Percentiles rank a stretch among this genome's conserved stretches.
phyloP scores from a whole-genome alignment of 1,139 yeast genomes.

The Kodamaea sp. region DNA sequence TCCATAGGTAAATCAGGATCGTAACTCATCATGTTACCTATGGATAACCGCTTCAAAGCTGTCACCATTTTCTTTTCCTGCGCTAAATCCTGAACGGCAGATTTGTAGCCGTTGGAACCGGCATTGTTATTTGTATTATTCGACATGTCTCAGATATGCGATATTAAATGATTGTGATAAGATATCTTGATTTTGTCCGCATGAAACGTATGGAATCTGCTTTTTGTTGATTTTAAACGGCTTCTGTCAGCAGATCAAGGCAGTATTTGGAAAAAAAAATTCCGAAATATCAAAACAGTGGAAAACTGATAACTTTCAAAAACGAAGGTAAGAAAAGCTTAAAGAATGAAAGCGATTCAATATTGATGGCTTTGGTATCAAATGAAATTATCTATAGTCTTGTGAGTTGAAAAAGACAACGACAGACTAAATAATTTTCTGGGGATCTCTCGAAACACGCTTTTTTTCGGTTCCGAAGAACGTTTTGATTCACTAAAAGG shows the following conservation, averaged over 20 bases:
- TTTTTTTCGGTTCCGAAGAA: too few relatives aligned
- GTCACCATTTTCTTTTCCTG: conserved; percentile 59
- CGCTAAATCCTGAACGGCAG: conserved; percentile 49
- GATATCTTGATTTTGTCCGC: background rate
- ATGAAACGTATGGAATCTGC: background rate
- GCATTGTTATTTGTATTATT: conserved; percentile 4
- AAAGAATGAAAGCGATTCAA: too few relatives aligned
- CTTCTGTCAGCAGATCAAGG: background rate
- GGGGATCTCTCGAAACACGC: too few relatives aligned
- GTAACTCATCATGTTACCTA: conserved; percentile 50
- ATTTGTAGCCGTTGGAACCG: conserved; percentile 23
- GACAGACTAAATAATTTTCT: too few relatives aligned
- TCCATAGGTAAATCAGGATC: conserved; percentile 55
- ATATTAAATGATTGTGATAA: background rate
- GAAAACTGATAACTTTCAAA: too few relatives aligned
- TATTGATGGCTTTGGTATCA: too few relatives aligned
- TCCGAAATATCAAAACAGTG: too few relatives aligned
- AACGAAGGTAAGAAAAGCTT: too few relatives aligned
- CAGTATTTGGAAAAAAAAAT: background rate
- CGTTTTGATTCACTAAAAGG: too few relatives aligned
- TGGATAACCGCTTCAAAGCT: conserved; percentile 52
- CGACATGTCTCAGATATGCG: background rate
- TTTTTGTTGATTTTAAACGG: background rate
- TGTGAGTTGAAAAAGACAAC: too few relatives aligned
- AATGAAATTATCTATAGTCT: too few relatives aligned